Evolutionary conservation across 1,284 basidiomycete genomes (phyloP), one percentile per base, ranked within the genome.

Genomic region (Termitomyces sp.): DNA sequence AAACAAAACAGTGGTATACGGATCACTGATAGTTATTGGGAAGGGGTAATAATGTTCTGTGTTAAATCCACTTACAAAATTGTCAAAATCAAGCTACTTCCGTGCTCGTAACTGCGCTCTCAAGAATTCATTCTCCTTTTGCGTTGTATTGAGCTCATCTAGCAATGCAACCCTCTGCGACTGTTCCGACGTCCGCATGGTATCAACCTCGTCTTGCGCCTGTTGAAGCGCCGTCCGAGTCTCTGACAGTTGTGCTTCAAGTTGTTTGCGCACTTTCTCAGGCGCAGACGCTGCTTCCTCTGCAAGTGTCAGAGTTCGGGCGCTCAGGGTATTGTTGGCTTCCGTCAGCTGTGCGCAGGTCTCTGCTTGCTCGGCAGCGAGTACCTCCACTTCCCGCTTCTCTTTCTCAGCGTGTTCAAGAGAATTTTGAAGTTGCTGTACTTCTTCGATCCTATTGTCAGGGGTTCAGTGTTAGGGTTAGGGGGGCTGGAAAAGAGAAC

Each of bases 61-160:
- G 17, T 10, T 47, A 34, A 47, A 47, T 34, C 19, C 19, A 24
- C 31, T 31, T n/a, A 7, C 10, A 30, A 19, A 39, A 54, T 28
- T 38, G 8, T 33, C 31, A 49, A 45, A 39, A 17, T 6, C 9
- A 55, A 61, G 77, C 69, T 73, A 77, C 72, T 82, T 86, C 57
- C 75, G 67, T 40, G 73, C 81, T 54, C 85, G 78, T 60, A 92
- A 62, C 68, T 91, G 90, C 39, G 82, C 80, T 47, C 86, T 79
- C 59, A 92, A 65, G 41, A 69, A 81, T 38, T 73, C 77, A 65
- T 92, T 92, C 71, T 90, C 88, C 53, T 80, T 86, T 69, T 92
- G 89, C 71, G 86, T 78, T 50, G 78, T 75, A 67, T 90, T 91
- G 62, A 92, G 73, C 71, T 92, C 89, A 64, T 92, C 89, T 53